Base-by-base conservation (phyloP, 257 asterid species). In the Primulina tabacum region DNA sequence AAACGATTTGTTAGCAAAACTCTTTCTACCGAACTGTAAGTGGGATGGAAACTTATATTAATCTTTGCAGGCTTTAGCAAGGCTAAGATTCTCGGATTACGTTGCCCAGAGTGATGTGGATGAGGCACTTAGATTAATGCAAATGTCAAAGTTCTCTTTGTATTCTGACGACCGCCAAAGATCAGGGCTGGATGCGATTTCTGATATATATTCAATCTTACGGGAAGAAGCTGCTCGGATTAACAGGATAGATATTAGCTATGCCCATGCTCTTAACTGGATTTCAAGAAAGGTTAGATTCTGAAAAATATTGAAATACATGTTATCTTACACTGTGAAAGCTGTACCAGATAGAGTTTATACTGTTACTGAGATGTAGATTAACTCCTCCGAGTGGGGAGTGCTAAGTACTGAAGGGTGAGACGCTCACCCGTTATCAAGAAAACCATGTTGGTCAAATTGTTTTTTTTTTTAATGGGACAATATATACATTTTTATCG, bases 71-170 rank as follows among this genome's bases (percentile, higher is more conserved):
- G 95, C 97, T 63, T 88, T 94, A 62, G 97, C 99, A 69, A 89
- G 99, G 75, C 96, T 94, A 65, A 82, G 99, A 75, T 87, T 91
- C 82, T 83, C 95, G 1, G 81, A 83, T 0, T 32, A 62, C 35
- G 93, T 89, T 77, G 89, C 87, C 62, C 99, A 94, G 84, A 94
- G 99, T 81, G 99, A 94, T 70, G 97, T 94, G 64, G 99, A 94
- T 7, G 99, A 94, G 92, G 96, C 97, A 32, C 97, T 94, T 61
- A 85, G 99, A 67, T 81, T 94, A 78, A 91, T 91, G 96, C 99
- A 94, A 80, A 94, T 94, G 99, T 94, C 99, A 0, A 91, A 94
- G 85, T 94, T 91, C 84, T 91, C 99, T 71, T 72, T 94, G 87
- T 91, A 94, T 73, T 91, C 97, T 8, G 99, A 94, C 20, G 99